These are phyloP conservation scores for Trypanosoma melophagium DNA, from an alignment of 208 protist genomes.

Conservation along the genomic window DNA sequence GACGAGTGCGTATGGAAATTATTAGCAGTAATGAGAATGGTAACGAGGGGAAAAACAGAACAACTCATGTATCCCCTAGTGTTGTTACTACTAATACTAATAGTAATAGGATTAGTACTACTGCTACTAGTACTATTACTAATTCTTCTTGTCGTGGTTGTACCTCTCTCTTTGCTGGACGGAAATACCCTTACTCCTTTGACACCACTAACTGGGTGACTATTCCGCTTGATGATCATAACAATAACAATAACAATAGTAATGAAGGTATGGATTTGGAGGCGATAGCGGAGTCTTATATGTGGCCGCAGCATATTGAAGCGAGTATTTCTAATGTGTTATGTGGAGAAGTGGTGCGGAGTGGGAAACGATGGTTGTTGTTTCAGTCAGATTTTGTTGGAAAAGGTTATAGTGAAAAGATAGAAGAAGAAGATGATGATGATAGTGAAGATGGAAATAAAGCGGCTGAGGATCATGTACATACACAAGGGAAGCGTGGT, in stretches of 20 bases:
- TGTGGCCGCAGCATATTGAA: conserved; percentile 33
- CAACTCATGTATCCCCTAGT: no score
- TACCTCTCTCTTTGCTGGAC: no score
- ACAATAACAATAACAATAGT: conserved; percentile 1
- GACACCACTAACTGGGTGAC: conserved; percentile 9
- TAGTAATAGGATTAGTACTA: no score
- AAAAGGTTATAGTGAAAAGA: background rate
- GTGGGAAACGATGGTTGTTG: conserved; percentile 3
- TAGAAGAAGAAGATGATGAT: conserved; percentile 3
- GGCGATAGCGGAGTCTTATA: conserved; percentile 18
- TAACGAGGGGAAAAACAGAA: no score
- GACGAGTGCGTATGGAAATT: background rate
- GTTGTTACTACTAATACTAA: no score
- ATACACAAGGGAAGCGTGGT: background rate
- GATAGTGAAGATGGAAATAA: background rate
- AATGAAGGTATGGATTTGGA: conserved; percentile 20
- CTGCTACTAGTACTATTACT: no score
- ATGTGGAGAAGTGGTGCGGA: conserved; percentile 21
- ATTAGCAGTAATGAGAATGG: background rate
- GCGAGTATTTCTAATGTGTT: conserved; percentile 48
- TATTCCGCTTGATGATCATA: conserved; percentile 18
- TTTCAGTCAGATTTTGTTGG: background rate
- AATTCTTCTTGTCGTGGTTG: no score
- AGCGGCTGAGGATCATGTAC: background rate
- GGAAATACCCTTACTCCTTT: no score